Evolutionary conservation across 192 early-diverging fungal genomes (phyloP), one percentile per base, ranked within the genome.

Genomic region (Coemansia erecta): DNA sequence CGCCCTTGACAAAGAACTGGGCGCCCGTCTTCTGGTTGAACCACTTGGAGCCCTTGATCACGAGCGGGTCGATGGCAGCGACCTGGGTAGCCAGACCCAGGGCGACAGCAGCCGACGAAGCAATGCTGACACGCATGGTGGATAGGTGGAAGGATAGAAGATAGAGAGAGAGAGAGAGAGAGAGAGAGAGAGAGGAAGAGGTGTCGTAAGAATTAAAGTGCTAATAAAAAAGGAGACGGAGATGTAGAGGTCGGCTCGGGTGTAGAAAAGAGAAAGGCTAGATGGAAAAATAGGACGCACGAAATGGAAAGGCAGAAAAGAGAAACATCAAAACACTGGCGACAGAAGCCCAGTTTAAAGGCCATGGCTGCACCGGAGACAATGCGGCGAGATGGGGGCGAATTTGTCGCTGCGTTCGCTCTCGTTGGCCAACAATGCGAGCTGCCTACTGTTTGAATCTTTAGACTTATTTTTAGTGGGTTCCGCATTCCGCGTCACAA

Each of bases 1-100:
- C 80, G 52, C 86, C 87, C 70, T 87, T 88, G 77, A 88, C 76
- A 51, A 85, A 88, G 79, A 91, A 88, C 67, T 91, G 86, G 22
- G 85, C 76, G 65, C 87, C 85, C 7, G 85, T 86, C 28, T 85
- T 84, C 17, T 81, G 81, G 66, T 89, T 82, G 70, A 88, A 91
- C 56, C 85, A 85, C 70, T 88, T 89, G 63, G 79, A 73, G 43
- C 85, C 86, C 62, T 89, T 89, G 68, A 86, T 83, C 21, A 72
- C 69, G 43, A 89, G 74, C 19, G 85, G 83, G 65, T 88, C 83
- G 54, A 90, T 65, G 23, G 82, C 77, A 6, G 62, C 60, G 4
- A 59, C 68, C 51, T 60, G 69, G 18, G 58, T 61, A 33, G 60
- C 73, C 45, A 76, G 56, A 39, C 73, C 73, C 21, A 70, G 60